These are phyloP conservation scores for Kazachstania africana DNA, from an alignment of 805 yeast genomes.

Conservation along the genomic window DNA sequence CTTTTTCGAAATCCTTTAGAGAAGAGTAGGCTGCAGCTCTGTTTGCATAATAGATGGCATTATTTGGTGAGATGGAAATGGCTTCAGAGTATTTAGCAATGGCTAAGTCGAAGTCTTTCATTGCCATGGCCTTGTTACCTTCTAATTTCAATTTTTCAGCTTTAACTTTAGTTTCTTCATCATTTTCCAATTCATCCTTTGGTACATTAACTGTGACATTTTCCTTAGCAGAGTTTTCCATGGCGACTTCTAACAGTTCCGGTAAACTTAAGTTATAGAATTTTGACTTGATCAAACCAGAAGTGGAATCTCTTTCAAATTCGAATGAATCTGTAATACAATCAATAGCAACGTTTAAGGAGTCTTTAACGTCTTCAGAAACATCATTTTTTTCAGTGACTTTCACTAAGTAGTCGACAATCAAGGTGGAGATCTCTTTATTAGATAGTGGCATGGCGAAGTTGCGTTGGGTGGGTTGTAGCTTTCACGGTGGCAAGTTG, in stretches of 20 bases:
- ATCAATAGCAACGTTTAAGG: slow-evolving; percentile 87
- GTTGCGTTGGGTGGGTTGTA: too few species aligned
- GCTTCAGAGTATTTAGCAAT: slow-evolving; percentile 73
- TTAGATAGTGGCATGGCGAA: slow-evolving; percentile 43
- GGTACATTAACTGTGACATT: slow-evolving; percentile 32
- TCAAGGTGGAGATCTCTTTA: slow-evolving; percentile 59
- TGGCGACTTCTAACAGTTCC: slow-evolving; percentile 28
- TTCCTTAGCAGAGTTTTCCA: slow-evolving; percentile 11
- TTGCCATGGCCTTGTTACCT: slow-evolving; percentile 86
- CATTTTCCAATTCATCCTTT: slow-evolving; percentile 28
- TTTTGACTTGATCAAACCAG: slow-evolving; percentile 19
- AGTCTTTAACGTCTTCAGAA: slow-evolving; percentile 70
- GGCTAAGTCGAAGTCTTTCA: slow-evolving; percentile 58
- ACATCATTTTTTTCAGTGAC: slow-evolving; percentile 52
- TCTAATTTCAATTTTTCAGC: slow-evolving; percentile 81
- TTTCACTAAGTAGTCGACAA: slow-evolving; percentile 57
- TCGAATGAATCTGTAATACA: slow-evolving; percentile 82
- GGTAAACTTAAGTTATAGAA: slow-evolving; percentile 38
- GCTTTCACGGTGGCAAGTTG: too few species aligned
- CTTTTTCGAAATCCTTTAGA: slow-evolving; percentile 56
- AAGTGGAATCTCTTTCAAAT: slow-evolving; percentile 42
- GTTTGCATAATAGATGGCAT: slow-evolving; percentile 81
- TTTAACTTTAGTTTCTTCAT: slow-evolving; percentile 45
- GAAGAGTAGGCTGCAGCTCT: slow-evolving; percentile 96
- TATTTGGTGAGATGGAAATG: slow-evolving; percentile 51